A percentile compares a stretch with the other conserved stretches of the same genome.
phyloP scores from a whole-genome alignment of 148 eudicot species.

The Fagopyrum esculentum region DNA sequence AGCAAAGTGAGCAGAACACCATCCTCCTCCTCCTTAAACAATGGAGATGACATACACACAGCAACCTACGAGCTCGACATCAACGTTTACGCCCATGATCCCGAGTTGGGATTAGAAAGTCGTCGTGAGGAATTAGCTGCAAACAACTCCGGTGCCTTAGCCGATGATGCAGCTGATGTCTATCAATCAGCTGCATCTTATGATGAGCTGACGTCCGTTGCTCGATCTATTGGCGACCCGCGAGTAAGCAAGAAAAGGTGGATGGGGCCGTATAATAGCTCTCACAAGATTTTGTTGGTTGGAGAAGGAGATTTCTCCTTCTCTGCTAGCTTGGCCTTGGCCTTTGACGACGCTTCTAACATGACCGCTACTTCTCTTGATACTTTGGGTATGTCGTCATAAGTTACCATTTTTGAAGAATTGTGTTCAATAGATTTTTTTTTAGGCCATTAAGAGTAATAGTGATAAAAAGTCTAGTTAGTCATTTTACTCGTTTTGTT shows the following conservation, averaged over 20 bases:
- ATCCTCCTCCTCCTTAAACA: neutral
- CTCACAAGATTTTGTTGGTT: constrained; percentile 34
- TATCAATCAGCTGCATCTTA: neutral
- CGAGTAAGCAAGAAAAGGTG: neutral
- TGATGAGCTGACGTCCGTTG: neutral
- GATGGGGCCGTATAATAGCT: constrained; percentile 25
- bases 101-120: neutral
- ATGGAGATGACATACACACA: neutral
- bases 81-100: neutral
- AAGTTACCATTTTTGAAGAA: no score
- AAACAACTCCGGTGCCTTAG: neutral
- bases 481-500: no score
- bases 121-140: neutral
- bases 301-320: constrained; percentile 48
- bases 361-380: constrained; percentile 38
- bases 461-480: no score
- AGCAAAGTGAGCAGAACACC: neutral
- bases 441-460: no score
- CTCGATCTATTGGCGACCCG: neutral
- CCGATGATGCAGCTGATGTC: neutral
- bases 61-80: neutral
- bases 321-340: constrained; percentile 26
- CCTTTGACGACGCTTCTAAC: constrained; percentile 27
- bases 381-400: constrained; percentile 16
- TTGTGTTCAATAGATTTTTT: neutral